phyloP scores from a whole-genome alignment of 176 grass and related monocot genomes.

The Coix lacrymajobi region DNA sequence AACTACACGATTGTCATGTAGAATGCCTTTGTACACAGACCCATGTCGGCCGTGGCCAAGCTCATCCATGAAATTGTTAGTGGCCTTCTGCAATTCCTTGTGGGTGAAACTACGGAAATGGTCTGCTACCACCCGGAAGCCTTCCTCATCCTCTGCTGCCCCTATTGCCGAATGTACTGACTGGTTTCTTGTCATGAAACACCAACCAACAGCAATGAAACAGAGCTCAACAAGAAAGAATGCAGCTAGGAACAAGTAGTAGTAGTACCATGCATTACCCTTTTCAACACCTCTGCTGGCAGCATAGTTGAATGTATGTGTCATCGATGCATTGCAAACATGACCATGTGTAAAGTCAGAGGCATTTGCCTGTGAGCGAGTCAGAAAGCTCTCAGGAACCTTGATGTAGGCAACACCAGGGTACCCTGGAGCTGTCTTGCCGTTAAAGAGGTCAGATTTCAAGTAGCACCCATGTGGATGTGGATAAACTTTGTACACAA shows the following conservation, averaged over 20 bases:
- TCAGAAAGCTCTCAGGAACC: not conserved
- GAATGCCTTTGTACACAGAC: constrained; percentile 6
- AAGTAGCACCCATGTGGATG: constrained; percentile 1
- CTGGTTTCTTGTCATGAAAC: constrained; percentile 22
- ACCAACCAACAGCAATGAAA: constrained; percentile 35
- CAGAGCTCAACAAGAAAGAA: constrained; percentile 29
- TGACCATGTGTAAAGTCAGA: not conserved
- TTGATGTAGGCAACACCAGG: not conserved
- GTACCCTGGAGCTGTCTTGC: not conserved
- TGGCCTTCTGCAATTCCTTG: not conserved
- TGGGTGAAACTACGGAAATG: constrained; percentile 33
- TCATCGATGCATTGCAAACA: not conserved
- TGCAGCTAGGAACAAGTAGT: not conserved
- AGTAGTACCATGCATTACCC: constrained; percentile 5
- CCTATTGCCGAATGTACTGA: not conserved
- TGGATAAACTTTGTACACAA: not conserved
- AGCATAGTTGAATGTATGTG: not conserved
- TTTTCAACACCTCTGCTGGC: not conserved
- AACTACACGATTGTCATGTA: not conserved
- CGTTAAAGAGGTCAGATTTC: constrained; percentile 36
- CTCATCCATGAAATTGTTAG: constrained; percentile 8
- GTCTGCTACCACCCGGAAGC: constrained; percentile 22
- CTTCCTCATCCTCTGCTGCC: constrained; percentile 37
- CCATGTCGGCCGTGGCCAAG: constrained; percentile 18
- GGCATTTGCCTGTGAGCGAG: not conserved